Conservation (phyloP, 179 eudicot genomes). For the Silene coronaria region DNA sequence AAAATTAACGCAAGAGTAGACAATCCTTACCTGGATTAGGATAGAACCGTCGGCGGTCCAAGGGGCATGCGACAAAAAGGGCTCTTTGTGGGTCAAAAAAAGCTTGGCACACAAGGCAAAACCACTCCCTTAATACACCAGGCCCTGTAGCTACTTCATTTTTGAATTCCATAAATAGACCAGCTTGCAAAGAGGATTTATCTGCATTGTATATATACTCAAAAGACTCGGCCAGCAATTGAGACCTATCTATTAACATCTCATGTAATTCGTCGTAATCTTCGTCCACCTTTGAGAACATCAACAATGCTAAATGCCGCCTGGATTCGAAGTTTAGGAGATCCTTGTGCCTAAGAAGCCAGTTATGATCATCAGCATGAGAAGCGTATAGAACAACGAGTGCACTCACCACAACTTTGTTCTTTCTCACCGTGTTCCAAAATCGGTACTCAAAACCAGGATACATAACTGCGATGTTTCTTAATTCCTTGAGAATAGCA, state of each 20-base stretch:
- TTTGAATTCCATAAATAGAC: conserved; percentile 86
- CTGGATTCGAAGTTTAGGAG: conserved; percentile 67
- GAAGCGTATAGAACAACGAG: conserved; percentile 57
- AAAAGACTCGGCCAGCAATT: conserved; percentile 74
- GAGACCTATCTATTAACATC: conserved; percentile 87
- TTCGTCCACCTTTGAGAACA: conserved; percentile 74
- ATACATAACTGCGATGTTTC: conserved; percentile 40
- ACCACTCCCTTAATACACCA: conserved; percentile 96
- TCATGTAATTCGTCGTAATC: conserved; percentile 80
- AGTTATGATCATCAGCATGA: conserved; percentile 48
- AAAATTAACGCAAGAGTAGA: background rate
- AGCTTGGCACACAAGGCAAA: conserved; percentile 75
- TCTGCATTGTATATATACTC: conserved; percentile 62
- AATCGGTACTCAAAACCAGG: conserved; percentile 43
- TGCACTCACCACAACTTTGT: conserved; percentile 41
- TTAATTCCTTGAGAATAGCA: conserved; percentile 57
- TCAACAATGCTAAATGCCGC: conserved; percentile 77
- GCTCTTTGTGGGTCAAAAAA: conserved; percentile 80
- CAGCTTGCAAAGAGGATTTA: conserved; percentile 48
- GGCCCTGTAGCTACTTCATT: conserved; percentile 97
- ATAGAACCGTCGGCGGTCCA: conserved; percentile 81
- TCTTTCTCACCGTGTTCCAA: conserved; percentile 42
- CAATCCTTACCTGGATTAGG: conserved; percentile 73
- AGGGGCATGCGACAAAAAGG: conserved; percentile 76
- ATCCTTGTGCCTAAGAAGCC: conserved; percentile 71